Conservation (phyloP, 148 eudicot species). For the Rhododendron henanense region DNA sequence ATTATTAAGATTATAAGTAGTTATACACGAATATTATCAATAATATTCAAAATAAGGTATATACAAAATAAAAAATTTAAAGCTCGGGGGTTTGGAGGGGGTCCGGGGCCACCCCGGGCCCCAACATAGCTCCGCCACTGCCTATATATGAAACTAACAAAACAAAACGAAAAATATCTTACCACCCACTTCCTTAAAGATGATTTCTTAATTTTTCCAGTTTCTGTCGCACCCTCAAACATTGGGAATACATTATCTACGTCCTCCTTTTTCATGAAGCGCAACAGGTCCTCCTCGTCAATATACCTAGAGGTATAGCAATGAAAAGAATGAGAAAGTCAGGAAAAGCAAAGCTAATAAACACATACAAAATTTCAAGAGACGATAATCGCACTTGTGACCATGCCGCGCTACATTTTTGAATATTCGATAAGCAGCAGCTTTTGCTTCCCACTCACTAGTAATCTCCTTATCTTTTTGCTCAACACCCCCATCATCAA, state of each 20-base stretch:
- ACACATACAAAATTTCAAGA: neutral
- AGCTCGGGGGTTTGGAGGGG: no score
- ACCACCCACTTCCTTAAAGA: slow-evolving; percentile 84
- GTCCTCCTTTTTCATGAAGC: slow-evolving; percentile 65
- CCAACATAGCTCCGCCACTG: no score
- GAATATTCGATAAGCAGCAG: slow-evolving; percentile 57
- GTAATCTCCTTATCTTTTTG: slow-evolving; percentile 52
- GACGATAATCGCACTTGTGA: slow-evolving; percentile 36
- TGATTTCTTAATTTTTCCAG: slow-evolving; percentile 59
- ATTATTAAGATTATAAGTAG: no score
- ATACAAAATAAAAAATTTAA: no score
- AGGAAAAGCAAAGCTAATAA: neutral
- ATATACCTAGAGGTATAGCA: slow-evolving; percentile 40
- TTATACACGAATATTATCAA: no score
- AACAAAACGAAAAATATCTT: slow-evolving; percentile 12
- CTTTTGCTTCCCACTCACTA: slow-evolving; percentile 74
- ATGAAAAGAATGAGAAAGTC: neutral
- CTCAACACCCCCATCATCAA: slow-evolving; percentile 42
- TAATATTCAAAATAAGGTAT: no score
- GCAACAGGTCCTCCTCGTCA: slow-evolving; percentile 71
- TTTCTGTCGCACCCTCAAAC: slow-evolving; percentile 70
- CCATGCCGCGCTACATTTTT: slow-evolving; percentile 63
- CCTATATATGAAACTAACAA: neutral
- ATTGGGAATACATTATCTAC: slow-evolving; percentile 55
- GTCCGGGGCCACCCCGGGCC: no score